A percentile compares a stretch with the other conserved stretches of the same genome.
These are phyloP conservation scores for Excoecaria agallocha DNA, from an alignment of 345 rosid species.

Conservation along the genomic window DNA sequence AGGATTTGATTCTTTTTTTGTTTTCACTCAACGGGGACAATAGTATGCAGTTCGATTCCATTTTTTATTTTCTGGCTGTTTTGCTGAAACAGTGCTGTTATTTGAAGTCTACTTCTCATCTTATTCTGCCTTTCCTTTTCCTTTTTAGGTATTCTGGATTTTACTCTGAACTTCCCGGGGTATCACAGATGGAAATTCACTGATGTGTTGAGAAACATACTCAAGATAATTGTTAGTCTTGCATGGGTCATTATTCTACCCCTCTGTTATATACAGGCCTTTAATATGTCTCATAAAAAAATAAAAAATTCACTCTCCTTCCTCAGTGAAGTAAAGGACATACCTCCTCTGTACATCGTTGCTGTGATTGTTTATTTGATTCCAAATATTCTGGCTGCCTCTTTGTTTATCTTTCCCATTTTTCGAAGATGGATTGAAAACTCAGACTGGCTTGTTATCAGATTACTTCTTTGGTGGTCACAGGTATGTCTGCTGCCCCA, in stretches of 20 bases:
- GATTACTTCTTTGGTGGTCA: slow-evolving; percentile 97
- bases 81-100: background rate
- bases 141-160: slow-evolving; percentile 74
- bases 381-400: slow-evolving; percentile 74
- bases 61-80: background rate
- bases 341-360: slow-evolving; percentile 73
- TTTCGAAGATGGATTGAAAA: slow-evolving; percentile 95
- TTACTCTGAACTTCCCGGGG: slow-evolving; percentile 89
- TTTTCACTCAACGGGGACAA: too few relatives aligned
- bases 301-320: slow-evolving; percentile 47
- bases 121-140: slow-evolving; percentile 12
- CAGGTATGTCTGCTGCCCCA: slow-evolving; percentile 50
- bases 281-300: slow-evolving; percentile 40
- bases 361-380: slow-evolving; percentile 76
- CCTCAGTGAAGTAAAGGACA: slow-evolving; percentile 59
- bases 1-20: background rate
- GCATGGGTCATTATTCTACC: slow-evolving; percentile 82
- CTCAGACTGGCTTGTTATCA: slow-evolving; percentile 86
- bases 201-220: slow-evolving; percentile 64
- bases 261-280: slow-evolving; percentile 60
- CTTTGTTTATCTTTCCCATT: slow-evolving; percentile 91
- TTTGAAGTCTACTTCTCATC: slow-evolving; percentile 1
- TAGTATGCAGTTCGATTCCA: background rate
- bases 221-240: slow-evolving; percentile 68
- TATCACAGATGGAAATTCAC: slow-evolving; percentile 88